Conservation (phyloP, 352 stramenopile genomes). For the Phytopythium chamaehyphon region DNA sequence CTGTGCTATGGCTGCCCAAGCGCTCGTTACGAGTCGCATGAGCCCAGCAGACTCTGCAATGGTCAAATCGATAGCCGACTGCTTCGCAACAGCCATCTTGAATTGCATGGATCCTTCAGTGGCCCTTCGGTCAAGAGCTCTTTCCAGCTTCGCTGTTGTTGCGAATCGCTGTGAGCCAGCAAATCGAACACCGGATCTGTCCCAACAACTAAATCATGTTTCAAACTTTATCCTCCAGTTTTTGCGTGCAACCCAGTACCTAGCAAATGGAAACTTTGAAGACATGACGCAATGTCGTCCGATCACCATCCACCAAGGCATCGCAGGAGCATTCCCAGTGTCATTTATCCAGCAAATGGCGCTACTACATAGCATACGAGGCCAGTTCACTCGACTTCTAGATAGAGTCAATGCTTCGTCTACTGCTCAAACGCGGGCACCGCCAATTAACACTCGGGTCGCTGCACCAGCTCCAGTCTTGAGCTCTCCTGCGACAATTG, state of each 20-base stretch:
- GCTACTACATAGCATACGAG: slow-evolving; percentile 59
- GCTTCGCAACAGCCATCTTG: slow-evolving; percentile 69
- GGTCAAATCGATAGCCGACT: slow-evolving; percentile 67
- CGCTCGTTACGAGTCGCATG: slow-evolving; percentile 62
- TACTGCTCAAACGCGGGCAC: slow-evolving; percentile 1
- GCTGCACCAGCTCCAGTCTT: background rate
- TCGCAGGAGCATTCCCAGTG: slow-evolving; percentile 45
- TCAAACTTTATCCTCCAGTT: slow-evolving; percentile 80
- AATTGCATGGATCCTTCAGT: slow-evolving; percentile 69
- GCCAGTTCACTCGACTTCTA: slow-evolving; percentile 19
- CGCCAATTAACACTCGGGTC: background rate
- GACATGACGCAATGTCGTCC: slow-evolving; percentile 56
- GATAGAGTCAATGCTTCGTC: background rate
- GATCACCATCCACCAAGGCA: slow-evolving; percentile 35
- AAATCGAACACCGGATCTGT: slow-evolving; percentile 51
- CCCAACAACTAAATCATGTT: slow-evolving; percentile 59
- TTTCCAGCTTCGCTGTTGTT: slow-evolving; percentile 53
- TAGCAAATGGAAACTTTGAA: slow-evolving; percentile 52
- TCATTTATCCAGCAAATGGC: slow-evolving; percentile 75
- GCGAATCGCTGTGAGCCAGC: slow-evolving; percentile 42
- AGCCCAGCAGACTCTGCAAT: slow-evolving; percentile 50
- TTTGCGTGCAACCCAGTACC: slow-evolving; percentile 54
- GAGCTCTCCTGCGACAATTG: slow-evolving; percentile 9
- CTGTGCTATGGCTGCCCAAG: slow-evolving; percentile 71
- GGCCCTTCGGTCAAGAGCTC: slow-evolving; percentile 43